phyloP scores from a whole-genome alignment of 2,329 filamentous ascomycete species.

The Fusarium sp. region DNA sequence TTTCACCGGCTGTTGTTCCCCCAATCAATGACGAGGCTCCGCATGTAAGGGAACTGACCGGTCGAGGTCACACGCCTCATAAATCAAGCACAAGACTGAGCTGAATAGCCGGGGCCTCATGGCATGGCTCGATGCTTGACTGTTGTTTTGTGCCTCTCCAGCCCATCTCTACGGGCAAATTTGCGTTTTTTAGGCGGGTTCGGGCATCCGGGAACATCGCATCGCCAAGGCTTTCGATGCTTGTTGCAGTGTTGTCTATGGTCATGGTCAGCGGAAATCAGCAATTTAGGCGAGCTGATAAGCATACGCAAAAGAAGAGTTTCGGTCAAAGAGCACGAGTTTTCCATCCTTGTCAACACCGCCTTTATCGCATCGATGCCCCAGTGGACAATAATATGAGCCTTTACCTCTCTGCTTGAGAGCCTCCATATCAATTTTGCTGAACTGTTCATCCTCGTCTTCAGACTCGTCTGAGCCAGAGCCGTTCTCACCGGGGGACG shows the following conservation, averaged over 20 bases:
- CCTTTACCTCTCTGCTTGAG: constrained; percentile 55
- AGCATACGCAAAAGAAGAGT: constrained; percentile 55
- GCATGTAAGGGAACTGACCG: constrained; percentile 42
- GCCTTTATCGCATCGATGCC: constrained; percentile 53
- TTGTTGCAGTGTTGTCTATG: constrained; percentile 57
- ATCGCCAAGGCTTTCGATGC: constrained; percentile 56
- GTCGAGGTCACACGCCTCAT: constrained; percentile 36
- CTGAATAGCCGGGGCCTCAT: constrained; percentile 35
- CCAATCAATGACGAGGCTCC: constrained; percentile 39
- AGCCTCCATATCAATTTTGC: constrained; percentile 53
- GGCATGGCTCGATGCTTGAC: constrained; percentile 52
- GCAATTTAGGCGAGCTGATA: constrained; percentile 14
- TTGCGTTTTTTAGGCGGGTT: constrained; percentile 56
- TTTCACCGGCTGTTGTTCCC: constrained; percentile 38
- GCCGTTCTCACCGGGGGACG: constrained; percentile 28
- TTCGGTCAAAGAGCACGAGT: constrained; percentile 54
- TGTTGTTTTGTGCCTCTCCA: constrained; percentile 55
- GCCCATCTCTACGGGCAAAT: constrained; percentile 56
- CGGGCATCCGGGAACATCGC: constrained; percentile 53
- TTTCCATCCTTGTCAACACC: constrained; percentile 54
- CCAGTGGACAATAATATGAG: constrained; percentile 52
- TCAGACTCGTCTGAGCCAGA: constrained; percentile 49
- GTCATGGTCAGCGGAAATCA: constrained; percentile 32
- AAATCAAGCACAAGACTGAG: constrained; percentile 26
- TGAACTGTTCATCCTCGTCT: constrained; percentile 52